A percentile compares a stretch with the other conserved stretches of the same genome.
These are phyloP conservation scores for Tanacetum coccineum DNA, from an alignment of 129 eudicot genomes.

Conservation along the genomic window DNA sequence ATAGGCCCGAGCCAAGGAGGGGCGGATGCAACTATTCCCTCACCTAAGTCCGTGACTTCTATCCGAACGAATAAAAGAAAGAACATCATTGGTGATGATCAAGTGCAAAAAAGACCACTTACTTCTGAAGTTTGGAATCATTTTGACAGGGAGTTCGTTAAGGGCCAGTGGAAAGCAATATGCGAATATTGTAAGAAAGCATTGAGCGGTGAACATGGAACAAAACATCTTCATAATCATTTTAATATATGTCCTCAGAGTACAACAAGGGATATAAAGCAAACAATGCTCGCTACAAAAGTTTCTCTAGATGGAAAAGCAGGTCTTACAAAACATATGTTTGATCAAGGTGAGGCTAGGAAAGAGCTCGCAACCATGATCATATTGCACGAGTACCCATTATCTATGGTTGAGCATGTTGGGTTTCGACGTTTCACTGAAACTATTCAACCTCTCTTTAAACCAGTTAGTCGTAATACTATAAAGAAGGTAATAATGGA, in stretches of 20 bases:
- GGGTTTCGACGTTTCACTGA: neutral
- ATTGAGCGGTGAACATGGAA: neutral
- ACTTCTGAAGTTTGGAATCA: too few relatives aligned
- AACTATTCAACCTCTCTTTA: neutral
- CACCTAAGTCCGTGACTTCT: too few relatives aligned
- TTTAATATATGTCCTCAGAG: neutral
- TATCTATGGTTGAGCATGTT: slow-evolving; percentile 13
- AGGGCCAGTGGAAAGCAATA: too few relatives aligned
- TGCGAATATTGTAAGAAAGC: too few relatives aligned
- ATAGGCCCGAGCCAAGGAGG: too few relatives aligned
- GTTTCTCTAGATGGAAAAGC: neutral
- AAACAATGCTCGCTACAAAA: neutral
- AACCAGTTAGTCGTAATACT: neutral
- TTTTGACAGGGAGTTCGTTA: too few relatives aligned
- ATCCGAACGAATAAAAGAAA: too few relatives aligned
- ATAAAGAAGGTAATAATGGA: neutral
- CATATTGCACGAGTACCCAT: neutral
- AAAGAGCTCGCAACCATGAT: slow-evolving; percentile 3
- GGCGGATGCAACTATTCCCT: too few relatives aligned
- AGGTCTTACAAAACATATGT: neutral
- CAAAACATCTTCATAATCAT: neutral
- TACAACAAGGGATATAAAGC: neutral
- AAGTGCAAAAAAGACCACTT: too few relatives aligned
- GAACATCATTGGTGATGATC: too few relatives aligned
- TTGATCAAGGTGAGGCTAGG: neutral